Evolutionary conservation across 345 rosid species (phyloP).

Genomic region (Anacardium occidentale): DNA sequence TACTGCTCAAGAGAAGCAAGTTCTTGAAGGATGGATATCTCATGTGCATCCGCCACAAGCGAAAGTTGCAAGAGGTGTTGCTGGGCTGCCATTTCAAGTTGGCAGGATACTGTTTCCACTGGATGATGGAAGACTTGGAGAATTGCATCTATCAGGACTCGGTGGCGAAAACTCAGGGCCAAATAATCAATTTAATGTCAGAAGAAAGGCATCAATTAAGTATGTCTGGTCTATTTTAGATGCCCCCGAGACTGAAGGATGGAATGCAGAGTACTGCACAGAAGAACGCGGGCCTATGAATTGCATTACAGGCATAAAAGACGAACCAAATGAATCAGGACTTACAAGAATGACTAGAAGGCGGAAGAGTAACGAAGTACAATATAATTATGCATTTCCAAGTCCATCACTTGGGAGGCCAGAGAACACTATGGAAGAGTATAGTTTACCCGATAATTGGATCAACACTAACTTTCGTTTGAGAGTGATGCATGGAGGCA

Average conservation of each 20-base stretch:
- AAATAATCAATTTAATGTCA: slow-evolving; percentile 31
- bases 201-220: slow-evolving; percentile 40
- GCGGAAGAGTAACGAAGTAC: slow-evolving; percentile 43
- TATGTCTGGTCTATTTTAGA: slow-evolving; percentile 56
- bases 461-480: slow-evolving; percentile 44
- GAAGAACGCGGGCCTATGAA: slow-evolving; percentile 63
- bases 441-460: slow-evolving; percentile 38
- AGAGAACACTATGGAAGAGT: slow-evolving; percentile 24
- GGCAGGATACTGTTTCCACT: slow-evolving; percentile 59
- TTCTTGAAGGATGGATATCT: slow-evolving; percentile 48
- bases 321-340: slow-evolving; percentile 47
- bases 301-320: slow-evolving; percentile 55
- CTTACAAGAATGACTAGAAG: slow-evolving; percentile 44
- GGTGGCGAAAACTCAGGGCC: slow-evolving; percentile 63
- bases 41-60: slow-evolving; percentile 55
- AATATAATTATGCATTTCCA: slow-evolving; percentile 41
- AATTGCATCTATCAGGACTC: slow-evolving; percentile 55
- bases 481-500: slow-evolving; percentile 53
- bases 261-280: slow-evolving; percentile 74
- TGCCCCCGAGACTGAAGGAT: slow-evolving; percentile 70
- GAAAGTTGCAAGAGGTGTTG: slow-evolving; percentile 51
- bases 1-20: slow-evolving; percentile 30
- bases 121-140: slow-evolving; percentile 70
- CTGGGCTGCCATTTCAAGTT: slow-evolving; percentile 50
- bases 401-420: slow-evolving; percentile 18